Base-by-base conservation (phyloP, 441 rosid genomes). In the Corymbia calophylla region DNA sequence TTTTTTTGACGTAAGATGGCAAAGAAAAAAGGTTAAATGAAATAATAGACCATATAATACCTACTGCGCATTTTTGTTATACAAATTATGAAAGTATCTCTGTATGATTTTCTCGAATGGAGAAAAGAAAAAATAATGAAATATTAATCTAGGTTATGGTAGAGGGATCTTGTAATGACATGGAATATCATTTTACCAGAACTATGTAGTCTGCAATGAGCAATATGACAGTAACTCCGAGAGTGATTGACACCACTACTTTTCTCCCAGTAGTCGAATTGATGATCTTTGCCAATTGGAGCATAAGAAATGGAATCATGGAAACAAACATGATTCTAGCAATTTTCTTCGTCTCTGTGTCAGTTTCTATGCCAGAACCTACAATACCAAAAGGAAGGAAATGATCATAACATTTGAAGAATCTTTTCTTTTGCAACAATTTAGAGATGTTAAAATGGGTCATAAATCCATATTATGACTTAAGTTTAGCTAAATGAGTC, bases 291-390 rank as follows among this genome's bases (percentile, higher is more conserved):
- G 94, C 92, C 14, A 92, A 87, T 87, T 90, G 93, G 90, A 94
- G 95, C 18, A 93, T 85, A 55, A 94, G 91, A 89, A 94, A 91
- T 49, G 96, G 95, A 89, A 92, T 47, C 92, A 94, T 86, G 1
- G 95, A 91, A 64, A 92, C 53, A 48, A 94, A 89, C 90, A 92
- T 92, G 87, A 92, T 87, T 47, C 64, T n/a, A 85, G 94, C 95
- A 13, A 93, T 92, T 62, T 23, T 29, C 87, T 81, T 94, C 9
- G 96, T 93, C 54, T 92, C 86, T 32, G 2, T 35, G 89, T 94
- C 96, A n/a, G 93, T 93, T 87, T 53, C 87, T 31, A 94, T 93
- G 15, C 96, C 94, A 87, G 92, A 94, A 32, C 94, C 95, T 94
- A 31, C 77, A 68, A 35, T 10, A n/a, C 13, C 19, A 68, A 8